These are phyloP conservation scores for Leptodontidium sp. DNA, from an alignment of 2,329 filamentous ascomycete genomes.

Conservation along the genomic window DNA sequence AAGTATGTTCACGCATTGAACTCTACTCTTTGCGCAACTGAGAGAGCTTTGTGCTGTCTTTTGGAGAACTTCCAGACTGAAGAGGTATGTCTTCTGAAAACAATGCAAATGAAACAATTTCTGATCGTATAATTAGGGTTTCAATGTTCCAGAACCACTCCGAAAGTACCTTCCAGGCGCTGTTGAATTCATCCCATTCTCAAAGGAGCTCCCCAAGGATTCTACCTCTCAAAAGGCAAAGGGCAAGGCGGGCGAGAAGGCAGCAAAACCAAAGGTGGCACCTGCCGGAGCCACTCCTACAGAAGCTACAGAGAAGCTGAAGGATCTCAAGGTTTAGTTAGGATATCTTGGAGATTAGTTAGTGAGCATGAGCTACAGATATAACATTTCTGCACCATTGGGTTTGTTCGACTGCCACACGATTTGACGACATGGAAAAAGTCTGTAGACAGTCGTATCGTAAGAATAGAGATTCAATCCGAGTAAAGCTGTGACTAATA, in stretches of 20 bases:
- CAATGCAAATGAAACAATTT: slow-evolving; percentile 10
- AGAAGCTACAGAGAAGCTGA: slow-evolving; percentile 48
- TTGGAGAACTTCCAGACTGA: slow-evolving; percentile 97
- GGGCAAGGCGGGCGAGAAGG: slow-evolving; percentile 45
- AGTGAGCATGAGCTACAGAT: not conserved
- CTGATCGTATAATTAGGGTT: slow-evolving; percentile 60
- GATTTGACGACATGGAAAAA: slow-evolving; percentile 24
- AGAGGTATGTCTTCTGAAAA: slow-evolving; percentile 62
- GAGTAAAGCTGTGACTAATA: not conserved
- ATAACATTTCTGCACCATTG: not conserved
- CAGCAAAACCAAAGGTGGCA: slow-evolving; percentile 43
- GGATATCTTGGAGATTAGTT: slow-evolving; percentile 1
- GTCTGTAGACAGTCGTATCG: slow-evolving; percentile 18
- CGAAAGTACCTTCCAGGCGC: slow-evolving; percentile 90
- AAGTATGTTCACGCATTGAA: slow-evolving; percentile 95
- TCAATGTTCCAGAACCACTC: slow-evolving; percentile 82
- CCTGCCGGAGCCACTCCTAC: slow-evolving; percentile 40
- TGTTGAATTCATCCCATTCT: slow-evolving; percentile 88
- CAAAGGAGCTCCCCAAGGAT: slow-evolving; percentile 85
- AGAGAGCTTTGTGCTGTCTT: slow-evolving; percentile 90
- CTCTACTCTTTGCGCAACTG: slow-evolving; percentile 88
- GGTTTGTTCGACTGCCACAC: not conserved
- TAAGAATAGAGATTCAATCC: slow-evolving; percentile 14
- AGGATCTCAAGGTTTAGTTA: slow-evolving; percentile 45
- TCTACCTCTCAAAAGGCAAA: slow-evolving; percentile 66